phyloP scores from a whole-genome alignment of 805 yeast species.

The Suhomyces canberraensis region DNA sequence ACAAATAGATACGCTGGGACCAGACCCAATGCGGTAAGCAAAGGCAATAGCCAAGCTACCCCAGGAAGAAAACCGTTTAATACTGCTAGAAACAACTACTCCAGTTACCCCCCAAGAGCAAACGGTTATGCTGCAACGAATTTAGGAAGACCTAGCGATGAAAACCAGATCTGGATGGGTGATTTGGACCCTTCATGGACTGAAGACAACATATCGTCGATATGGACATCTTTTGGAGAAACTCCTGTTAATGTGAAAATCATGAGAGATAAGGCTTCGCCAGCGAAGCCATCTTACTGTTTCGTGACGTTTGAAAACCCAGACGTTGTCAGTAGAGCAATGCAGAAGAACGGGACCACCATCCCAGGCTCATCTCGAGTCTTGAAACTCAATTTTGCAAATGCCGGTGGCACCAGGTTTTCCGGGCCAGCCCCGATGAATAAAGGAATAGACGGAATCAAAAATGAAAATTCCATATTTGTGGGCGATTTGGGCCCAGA shows the following conservation, averaged over 20 bases:
- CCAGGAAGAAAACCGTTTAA: conserved; percentile 1
- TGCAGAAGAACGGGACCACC: conserved; percentile 62
- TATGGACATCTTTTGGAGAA: conserved; percentile 75
- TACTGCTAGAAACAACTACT: not conserved
- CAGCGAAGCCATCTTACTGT: conserved; percentile 51
- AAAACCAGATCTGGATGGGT: conserved; percentile 73
- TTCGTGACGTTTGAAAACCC: conserved; percentile 69
- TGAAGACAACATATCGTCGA: conserved; percentile 58
- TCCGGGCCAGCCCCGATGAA: not conserved
- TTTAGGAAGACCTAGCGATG: conserved; percentile 1
- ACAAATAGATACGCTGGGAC: not conserved
- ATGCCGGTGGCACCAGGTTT: conserved; percentile 38
- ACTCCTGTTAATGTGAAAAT: conserved; percentile 57
- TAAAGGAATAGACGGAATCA: not conserved
- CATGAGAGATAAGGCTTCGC: conserved; percentile 62
- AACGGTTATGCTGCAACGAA: not conserved
- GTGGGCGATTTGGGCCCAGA: conserved; percentile 82
- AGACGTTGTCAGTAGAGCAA: conserved; percentile 62
- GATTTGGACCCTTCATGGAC: conserved; percentile 85
- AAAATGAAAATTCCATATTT: conserved; percentile 62
- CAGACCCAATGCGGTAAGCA: not conserved
- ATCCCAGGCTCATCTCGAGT: conserved; percentile 63
- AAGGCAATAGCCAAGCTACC: not conserved
- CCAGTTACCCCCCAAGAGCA: not conserved
- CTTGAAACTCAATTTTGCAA: conserved; percentile 80